Percentiles rank a stretch among this genome's conserved stretches.
Evolutionary conservation across 164 flowering plant genomes (phyloP).

Genomic region (Vitis amurensis): DNA sequence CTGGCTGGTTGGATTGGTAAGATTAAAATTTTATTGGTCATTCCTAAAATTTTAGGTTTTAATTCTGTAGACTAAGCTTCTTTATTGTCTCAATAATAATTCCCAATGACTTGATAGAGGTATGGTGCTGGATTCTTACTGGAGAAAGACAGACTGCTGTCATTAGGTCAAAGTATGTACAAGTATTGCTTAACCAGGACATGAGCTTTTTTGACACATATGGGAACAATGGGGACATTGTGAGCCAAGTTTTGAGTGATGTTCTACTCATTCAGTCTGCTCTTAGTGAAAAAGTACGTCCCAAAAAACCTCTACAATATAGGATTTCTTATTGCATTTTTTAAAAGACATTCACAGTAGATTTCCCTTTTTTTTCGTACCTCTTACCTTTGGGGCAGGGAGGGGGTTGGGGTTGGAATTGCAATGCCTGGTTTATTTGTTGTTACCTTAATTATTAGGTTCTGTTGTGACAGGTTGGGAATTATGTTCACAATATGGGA

Average conservation of each 20-base stretch:
- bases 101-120: constrained; percentile 63
- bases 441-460: too few relatives aligned
- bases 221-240: constrained; percentile 97
- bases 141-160: constrained; percentile 99
- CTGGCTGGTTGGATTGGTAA: constrained; percentile 98
- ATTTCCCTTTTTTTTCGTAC: too few relatives aligned
- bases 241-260: constrained; percentile 98
- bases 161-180: constrained; percentile 93
- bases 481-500: constrained; percentile 98
- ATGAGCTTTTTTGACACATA: constrained; percentile 98
- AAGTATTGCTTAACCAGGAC: constrained; percentile 91
- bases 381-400: too few relatives aligned
- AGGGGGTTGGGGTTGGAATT: too few relatives aligned
- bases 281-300: constrained; percentile 90
- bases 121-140: constrained; percentile 98
- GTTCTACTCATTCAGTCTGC: constrained; percentile 98
- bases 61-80: neutral
- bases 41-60: neutral
- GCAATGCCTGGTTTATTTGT: too few relatives aligned
- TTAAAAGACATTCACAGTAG: too few relatives aligned
- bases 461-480: constrained; percentile 78
- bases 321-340: too few relatives aligned
- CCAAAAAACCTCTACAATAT: too few relatives aligned
- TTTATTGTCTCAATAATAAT: constrained; percentile 10
- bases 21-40: constrained; percentile 12